phyloP scores from a whole-genome alignment of 192 early-diverging fungal species.

The Backusella tuberculispora region DNA sequence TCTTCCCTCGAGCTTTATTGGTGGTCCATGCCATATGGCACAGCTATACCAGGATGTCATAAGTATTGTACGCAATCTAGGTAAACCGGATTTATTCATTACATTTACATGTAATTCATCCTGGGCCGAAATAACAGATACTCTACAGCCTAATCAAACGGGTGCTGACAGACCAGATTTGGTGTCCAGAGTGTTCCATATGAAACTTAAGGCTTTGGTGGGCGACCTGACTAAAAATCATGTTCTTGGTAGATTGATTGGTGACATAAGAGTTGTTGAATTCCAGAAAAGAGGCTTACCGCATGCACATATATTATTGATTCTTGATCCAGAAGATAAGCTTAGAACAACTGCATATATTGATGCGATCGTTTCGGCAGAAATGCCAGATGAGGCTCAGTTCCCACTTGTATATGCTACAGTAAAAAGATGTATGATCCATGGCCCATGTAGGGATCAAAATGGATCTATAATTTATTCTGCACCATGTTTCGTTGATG shows the following conservation, averaged over 20 bases:
- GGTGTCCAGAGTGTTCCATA: conserved; percentile 15
- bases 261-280: too few relatives aligned
- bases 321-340: too few relatives aligned
- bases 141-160: neutral
- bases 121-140: conserved; percentile 1
- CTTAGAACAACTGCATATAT: neutral
- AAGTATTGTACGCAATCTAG: conserved; percentile 20
- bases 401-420: conserved; percentile 22
- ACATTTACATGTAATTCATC: conserved; percentile 37
- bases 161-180: conserved; percentile 31
- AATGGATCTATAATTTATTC: too few relatives aligned
- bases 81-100: conserved; percentile 28
- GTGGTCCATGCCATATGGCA: conserved; percentile 29
- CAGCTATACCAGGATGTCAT: conserved; percentile 42
- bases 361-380: conserved; percentile 13
- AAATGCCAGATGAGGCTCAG: conserved; percentile 12
- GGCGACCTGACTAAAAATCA: too few relatives aligned
- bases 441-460: conserved; percentile 16
- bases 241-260: too few relatives aligned
- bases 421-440: conserved; percentile 24
- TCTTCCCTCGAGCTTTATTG: conserved; percentile 31
- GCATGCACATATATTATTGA: conserved; percentile 42
- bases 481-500: too few relatives aligned
- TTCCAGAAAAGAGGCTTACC: conserved; percentile 23
- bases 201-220: conserved; percentile 18